These are phyloP conservation scores for Fusarium oxysporum DNA, from an alignment of 2,329 filamentous ascomycete genomes.

Conservation along the genomic window DNA sequence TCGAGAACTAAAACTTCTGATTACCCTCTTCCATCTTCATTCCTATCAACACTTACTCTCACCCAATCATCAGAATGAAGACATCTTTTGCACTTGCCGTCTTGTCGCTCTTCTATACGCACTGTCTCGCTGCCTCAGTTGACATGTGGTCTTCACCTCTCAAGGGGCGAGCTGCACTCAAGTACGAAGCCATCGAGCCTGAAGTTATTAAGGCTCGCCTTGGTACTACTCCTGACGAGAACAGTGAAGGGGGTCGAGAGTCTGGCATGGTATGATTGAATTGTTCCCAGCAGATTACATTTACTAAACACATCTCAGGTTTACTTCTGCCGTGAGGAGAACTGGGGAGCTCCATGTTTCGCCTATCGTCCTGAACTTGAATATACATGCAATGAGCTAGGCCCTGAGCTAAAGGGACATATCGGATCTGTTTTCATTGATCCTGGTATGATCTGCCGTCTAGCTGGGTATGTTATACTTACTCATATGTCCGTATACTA, in stretches of 20 bases:
- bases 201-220: conserved; percentile 39
- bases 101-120: conserved; percentile 22
- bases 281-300: too few species aligned
- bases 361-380: conserved; percentile 39
- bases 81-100: conserved; percentile 9
- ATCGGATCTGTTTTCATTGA: conserved; percentile 44
- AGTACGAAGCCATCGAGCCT: conserved; percentile 33
- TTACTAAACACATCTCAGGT: conserved; percentile 32
- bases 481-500: neutral
- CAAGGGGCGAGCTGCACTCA: conserved; percentile 19
- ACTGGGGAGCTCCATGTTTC: conserved; percentile 43
- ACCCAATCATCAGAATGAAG: conserved; percentile 33
- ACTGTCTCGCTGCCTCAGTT: conserved; percentile 35
- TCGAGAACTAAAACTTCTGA: neutral
- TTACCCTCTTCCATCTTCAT: neutral
- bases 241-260: conserved; percentile 23
- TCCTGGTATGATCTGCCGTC: conserved; percentile 40
- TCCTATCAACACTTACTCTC: neutral
- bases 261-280: conserved; percentile 31
- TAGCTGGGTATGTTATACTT: conserved; percentile 33
- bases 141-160: conserved; percentile 40
- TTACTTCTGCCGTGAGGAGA: conserved; percentile 45
- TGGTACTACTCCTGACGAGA: conserved; percentile 34
- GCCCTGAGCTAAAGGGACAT: conserved; percentile 33
- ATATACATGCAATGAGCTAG: conserved; percentile 41